Conservation (phyloP, 306 rosid species). For the Inga oerstediana region DNA sequence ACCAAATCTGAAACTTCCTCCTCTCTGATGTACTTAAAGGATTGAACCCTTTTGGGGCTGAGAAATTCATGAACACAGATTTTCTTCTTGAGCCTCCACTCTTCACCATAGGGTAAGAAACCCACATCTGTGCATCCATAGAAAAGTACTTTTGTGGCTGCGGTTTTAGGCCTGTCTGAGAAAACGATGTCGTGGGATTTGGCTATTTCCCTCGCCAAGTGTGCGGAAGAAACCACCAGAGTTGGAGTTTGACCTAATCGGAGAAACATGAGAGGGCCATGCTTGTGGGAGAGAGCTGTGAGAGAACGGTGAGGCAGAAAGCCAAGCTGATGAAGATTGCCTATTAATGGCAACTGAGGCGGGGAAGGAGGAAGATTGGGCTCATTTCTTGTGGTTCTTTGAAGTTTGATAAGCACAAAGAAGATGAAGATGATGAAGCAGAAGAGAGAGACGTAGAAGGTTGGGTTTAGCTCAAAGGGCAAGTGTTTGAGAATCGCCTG, state of each 20-base stretch:
- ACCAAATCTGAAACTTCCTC: constrained; percentile 31
- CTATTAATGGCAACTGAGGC: constrained; percentile 44
- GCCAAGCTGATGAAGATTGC: constrained; percentile 54
- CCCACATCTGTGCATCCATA: constrained; percentile 17
- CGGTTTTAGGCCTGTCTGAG: background rate
- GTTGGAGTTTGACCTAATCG: constrained; percentile 32
- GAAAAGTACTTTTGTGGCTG: background rate
- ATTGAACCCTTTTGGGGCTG: background rate
- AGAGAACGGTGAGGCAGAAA: constrained; percentile 44
- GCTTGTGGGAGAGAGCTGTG: constrained; percentile 26
- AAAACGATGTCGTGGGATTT: background rate
- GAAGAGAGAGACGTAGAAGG: background rate
- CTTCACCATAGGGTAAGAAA: constrained; percentile 18
- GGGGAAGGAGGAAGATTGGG: constrained; percentile 43
- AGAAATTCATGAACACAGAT: too few species aligned
- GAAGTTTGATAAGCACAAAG: background rate
- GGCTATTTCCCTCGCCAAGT: constrained; percentile 5
- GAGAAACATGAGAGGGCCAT: constrained; percentile 46
- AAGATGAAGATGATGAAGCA: background rate
- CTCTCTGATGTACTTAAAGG: constrained; percentile 22
- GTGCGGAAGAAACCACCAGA: constrained; percentile 24
- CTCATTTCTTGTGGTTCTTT: background rate
- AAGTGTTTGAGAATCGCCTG: background rate
- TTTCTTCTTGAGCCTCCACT: too few species aligned
- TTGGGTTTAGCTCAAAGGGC: background rate